Percentiles rank a stretch among this genome's conserved stretches.
Conservation (phyloP, 306 rosid genomes). For the Fagus crenata region DNA sequence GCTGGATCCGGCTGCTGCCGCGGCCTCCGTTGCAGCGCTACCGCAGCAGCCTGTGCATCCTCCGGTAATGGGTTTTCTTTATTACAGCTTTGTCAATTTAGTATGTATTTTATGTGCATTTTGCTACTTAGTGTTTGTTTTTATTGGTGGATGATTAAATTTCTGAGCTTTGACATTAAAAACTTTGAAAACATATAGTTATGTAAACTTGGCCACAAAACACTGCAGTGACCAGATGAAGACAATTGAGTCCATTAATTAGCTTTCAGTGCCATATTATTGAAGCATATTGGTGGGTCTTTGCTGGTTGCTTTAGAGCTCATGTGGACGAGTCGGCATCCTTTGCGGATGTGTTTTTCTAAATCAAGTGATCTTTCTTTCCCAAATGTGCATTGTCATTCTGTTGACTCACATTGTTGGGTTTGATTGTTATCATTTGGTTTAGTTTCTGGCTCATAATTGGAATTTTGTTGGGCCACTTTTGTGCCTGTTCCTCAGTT, state of each 20-base stretch:
- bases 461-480: not conserved
- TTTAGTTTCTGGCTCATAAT: not conserved
- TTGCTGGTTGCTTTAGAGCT: conserved; percentile 67
- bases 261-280: conserved; percentile 27
- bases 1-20: conserved; percentile 13
- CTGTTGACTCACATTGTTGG: not conserved
- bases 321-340: conserved; percentile 40
- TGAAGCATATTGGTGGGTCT: conserved; percentile 39
- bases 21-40: conserved; percentile 15
- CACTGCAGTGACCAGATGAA: conserved; percentile 62
- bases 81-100: not conserved
- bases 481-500: conserved; percentile 21
- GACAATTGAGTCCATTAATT: conserved; percentile 35
- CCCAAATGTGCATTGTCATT: conserved; percentile 2
- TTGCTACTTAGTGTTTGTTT: not conserved
- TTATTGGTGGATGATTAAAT: conserved; percentile 16
- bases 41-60: conserved; percentile 29
- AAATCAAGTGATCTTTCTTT: conserved; percentile 1
- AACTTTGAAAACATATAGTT: conserved; percentile 37
- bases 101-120: not conserved
- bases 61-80: conserved; percentile 27
- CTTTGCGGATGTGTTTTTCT: not conserved
- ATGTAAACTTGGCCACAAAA: conserved; percentile 43
- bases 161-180: conserved; percentile 41
- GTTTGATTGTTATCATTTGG: not conserved